Percentiles rank a stretch among this genome's conserved stretches.
phyloP scores from a whole-genome alignment of 2,329 filamentous ascomycete genomes.

The Cladophialophora carrionii region DNA sequence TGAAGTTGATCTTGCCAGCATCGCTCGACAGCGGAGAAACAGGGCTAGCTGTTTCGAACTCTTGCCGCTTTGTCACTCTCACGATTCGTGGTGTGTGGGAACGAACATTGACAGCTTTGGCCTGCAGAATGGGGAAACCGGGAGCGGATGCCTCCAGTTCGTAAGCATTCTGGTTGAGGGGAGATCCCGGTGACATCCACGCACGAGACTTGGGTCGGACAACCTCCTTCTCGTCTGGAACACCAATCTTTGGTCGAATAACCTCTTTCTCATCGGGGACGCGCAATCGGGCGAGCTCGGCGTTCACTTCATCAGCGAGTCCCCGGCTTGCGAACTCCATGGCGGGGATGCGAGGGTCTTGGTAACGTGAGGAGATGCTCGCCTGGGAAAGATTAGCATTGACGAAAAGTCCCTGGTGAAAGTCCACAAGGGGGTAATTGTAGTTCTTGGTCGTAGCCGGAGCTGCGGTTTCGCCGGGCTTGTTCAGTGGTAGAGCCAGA shows the following conservation, averaged over 20 bases:
- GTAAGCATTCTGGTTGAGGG: conserved; percentile 4
- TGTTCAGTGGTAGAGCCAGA: neutral
- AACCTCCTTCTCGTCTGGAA: neutral
- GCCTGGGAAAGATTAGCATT: conserved; percentile 23
- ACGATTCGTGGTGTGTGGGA: conserved; percentile 1
- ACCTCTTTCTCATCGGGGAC: conserved; percentile 4
- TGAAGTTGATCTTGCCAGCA: conserved; percentile 6
- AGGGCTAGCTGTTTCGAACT: conserved; percentile 8
- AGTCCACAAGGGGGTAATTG: conserved; percentile 28
- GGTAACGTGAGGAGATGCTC: conserved; percentile 8
- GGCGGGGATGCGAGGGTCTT: conserved; percentile 28
- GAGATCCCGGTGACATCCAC: conserved; percentile 14
- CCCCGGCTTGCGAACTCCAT: conserved; percentile 13
- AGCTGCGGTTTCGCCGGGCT: neutral
- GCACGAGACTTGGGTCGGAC: conserved; percentile 3
- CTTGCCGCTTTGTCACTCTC: neutral
- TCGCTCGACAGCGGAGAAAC: conserved; percentile 18
- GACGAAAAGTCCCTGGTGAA: conserved; percentile 28
- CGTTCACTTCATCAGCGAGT: conserved; percentile 17
- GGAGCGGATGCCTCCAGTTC: conserved; percentile 15
- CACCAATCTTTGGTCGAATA: neutral
- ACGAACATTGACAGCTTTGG: neutral
- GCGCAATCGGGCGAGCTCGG: conserved; percentile 13
- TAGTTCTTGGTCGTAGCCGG: conserved; percentile 2
- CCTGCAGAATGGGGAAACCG: neutral